Conservation (phyloP, 495 filamentous ascomycete genomes). For the Penicillium samsonianum region DNA sequence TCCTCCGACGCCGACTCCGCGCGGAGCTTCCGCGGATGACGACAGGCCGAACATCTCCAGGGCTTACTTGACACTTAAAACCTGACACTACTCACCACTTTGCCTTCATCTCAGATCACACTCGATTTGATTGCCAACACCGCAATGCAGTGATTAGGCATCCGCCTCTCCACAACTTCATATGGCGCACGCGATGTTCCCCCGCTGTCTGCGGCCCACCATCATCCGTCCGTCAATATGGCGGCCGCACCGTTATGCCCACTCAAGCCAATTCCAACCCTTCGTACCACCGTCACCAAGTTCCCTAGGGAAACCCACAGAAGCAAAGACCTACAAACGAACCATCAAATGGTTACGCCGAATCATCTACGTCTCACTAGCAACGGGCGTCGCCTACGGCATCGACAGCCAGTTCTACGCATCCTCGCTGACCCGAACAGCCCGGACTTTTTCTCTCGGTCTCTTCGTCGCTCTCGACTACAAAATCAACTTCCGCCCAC, state of each 20-base stretch:
- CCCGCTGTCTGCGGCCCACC: conserved; percentile 29
- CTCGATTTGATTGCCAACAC: not conserved
- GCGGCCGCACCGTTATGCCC: conserved; percentile 24
- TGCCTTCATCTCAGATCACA: not conserved
- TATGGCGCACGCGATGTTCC: conserved; percentile 34
- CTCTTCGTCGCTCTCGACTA: conserved; percentile 88
- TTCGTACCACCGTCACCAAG: conserved; percentile 78
- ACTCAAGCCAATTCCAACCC: conserved; percentile 58
- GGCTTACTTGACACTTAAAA: not conserved
- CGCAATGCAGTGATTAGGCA: conserved; percentile 20
- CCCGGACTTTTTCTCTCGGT: conserved; percentile 76
- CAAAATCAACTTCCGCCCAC: conserved; percentile 89
- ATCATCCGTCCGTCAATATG: conserved; percentile 13
- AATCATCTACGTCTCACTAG: conserved; percentile 61
- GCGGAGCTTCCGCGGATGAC: conserved; percentile 17
- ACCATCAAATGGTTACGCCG: conserved; percentile 75
- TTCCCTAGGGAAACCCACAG: conserved; percentile 72
- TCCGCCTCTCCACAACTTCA: not conserved
- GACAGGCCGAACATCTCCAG: conserved; percentile 16
- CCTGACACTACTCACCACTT: not conserved
- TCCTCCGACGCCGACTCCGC: conserved; percentile 8
- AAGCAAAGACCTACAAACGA: conserved; percentile 63
- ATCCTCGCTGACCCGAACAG: conserved; percentile 73
- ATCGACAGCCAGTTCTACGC: conserved; percentile 76
- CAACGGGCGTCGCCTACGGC: conserved; percentile 60